Evolutionary conservation across 2,329 filamentous ascomycete species (phyloP), one percentile per base, ranked within the genome.

Genomic region (Exophiala mesophila): DNA sequence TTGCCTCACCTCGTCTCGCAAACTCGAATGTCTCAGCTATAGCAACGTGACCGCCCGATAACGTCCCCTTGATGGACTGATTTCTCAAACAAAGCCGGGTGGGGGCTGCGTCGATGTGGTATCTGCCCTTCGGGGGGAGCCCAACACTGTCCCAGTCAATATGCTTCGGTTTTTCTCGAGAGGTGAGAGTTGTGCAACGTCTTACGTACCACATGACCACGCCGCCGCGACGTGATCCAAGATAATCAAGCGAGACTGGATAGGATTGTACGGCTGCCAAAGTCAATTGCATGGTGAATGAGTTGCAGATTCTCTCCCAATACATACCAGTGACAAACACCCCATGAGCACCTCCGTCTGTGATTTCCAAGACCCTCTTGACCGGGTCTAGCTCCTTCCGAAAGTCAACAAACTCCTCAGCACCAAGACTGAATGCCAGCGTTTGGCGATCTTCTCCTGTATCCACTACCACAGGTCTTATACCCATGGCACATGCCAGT

Each of bases 181-280:
- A 12, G n/a, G 12, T 18, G 29, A 5, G 23, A 12, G 28, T 16
- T 32, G 18, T 13, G 33, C 8, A 24, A 19, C n/a, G 38, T 44
- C 18, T 32, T 44, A 28, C 36, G 64, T 50, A 8, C 69, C 71
- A 47, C 70, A 77, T 74, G 12, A 77, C 65, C 31, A 65, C 67
- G 2, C 64, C 67, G 5, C 72, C 69, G 9, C 74, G 58, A 5
- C 74, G 63, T 48, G 55, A 65, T 16, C 70, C 70, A 5, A 72
- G 54, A 46, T 61, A 70, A 1, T 57, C 55, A 15, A 71, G 57
- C 1, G 69, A 65, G 26, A 32, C 37, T 7, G 24, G 26, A 32
- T 32, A 33, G 24, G 26, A 63, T 12, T 61, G 57, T 2, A 62
- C 59, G 8, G 63, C 36, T 38, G 29, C 5, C 17, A 5, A 31